Evolutionary conservation across 768 basidiomycete genomes (phyloP).

Genomic region (Leccinum longicurvipes): DNA sequence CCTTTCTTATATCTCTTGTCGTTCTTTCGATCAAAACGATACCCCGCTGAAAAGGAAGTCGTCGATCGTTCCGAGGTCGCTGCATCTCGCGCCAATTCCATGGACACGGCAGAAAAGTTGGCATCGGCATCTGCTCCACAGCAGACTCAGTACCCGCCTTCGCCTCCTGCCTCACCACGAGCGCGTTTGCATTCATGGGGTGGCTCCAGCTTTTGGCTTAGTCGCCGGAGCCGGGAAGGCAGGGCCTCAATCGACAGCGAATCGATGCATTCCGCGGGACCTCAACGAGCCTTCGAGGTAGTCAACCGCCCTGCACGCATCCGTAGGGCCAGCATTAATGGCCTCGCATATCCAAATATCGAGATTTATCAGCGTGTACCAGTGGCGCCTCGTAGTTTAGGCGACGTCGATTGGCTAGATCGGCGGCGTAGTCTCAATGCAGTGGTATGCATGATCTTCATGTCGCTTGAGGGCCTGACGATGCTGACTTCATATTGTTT

Average conservation of each 20-base stretch:
- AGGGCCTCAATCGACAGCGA: slow-evolving; percentile 41
- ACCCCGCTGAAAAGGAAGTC: slow-evolving; percentile 16
- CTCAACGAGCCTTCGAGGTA: slow-evolving; percentile 45
- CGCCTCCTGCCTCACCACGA: slow-evolving; percentile 32
- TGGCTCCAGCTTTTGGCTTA: slow-evolving; percentile 35
- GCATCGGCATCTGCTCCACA: slow-evolving; percentile 28
- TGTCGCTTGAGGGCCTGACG: slow-evolving; percentile 11
- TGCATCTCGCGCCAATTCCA: slow-evolving; percentile 36
- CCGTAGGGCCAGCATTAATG: slow-evolving; percentile 50
- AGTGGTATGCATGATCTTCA: slow-evolving; percentile 49
- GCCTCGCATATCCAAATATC: slow-evolving; percentile 41
- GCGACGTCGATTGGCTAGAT: slow-evolving; percentile 77
- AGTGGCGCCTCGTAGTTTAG: slow-evolving; percentile 50
- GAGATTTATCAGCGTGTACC: slow-evolving; percentile 44
- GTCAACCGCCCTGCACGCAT: slow-evolving; percentile 47
- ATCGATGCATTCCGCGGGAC: slow-evolving; percentile 32
- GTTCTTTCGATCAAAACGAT: slow-evolving; percentile 12
- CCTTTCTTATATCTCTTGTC: slow-evolving; percentile 41
- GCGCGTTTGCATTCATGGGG: slow-evolving; percentile 37
- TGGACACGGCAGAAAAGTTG: slow-evolving; percentile 41
- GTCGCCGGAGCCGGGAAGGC: slow-evolving; percentile 34
- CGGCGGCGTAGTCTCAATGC: slow-evolving; percentile 67
- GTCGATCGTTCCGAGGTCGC: slow-evolving; percentile 23
- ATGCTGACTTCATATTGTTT: slow-evolving; percentile 20
- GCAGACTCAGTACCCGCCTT: slow-evolving; percentile 30